Conservation (phyloP, 768 basidiomycete species). For the Leucogyrophana mollusca region DNA sequence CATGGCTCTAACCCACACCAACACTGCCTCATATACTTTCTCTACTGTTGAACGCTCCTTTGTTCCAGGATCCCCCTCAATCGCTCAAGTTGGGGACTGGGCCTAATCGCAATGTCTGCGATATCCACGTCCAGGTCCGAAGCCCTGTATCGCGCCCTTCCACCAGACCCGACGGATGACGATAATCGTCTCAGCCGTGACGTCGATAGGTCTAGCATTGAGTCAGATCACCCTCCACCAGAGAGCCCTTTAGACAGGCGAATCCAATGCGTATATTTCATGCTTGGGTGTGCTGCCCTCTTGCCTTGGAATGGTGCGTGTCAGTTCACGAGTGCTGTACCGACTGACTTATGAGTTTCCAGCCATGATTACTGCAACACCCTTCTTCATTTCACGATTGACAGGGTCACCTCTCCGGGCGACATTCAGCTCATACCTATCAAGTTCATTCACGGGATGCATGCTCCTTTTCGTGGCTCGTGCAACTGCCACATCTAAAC, state of each 20-base stretch:
- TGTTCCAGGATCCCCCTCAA: no score
- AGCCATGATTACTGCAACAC: conserved; percentile 86
- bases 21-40: no score
- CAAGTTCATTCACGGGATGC: conserved; percentile 58
- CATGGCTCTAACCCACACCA: no score
- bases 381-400: conserved; percentile 76
- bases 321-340: background rate
- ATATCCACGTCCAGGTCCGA: conserved; percentile 6
- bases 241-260: conserved; percentile 33
- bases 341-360: conserved; percentile 4
- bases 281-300: conserved; percentile 76
- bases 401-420: conserved; percentile 53
- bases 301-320: conserved; percentile 87
- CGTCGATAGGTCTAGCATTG: conserved; percentile 14
- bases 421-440: conserved; percentile 66
- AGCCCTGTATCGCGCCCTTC: conserved; percentile 16
- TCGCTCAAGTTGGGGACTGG: no score
- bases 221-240: conserved; percentile 19
- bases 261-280: conserved; percentile 65
- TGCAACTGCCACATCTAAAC: conserved; percentile 67
- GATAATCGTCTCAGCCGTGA: conserved; percentile 1
- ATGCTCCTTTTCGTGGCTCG: conserved; percentile 74
- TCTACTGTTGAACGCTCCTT: no score
- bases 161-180: conserved; percentile 15
- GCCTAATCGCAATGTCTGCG: no score